Percentiles rank a stretch among this genome's conserved stretches.
Evolutionary conservation across 2,329 filamentous ascomycete species (phyloP).

Genomic region (Hypoxylon rubiginosum): DNA sequence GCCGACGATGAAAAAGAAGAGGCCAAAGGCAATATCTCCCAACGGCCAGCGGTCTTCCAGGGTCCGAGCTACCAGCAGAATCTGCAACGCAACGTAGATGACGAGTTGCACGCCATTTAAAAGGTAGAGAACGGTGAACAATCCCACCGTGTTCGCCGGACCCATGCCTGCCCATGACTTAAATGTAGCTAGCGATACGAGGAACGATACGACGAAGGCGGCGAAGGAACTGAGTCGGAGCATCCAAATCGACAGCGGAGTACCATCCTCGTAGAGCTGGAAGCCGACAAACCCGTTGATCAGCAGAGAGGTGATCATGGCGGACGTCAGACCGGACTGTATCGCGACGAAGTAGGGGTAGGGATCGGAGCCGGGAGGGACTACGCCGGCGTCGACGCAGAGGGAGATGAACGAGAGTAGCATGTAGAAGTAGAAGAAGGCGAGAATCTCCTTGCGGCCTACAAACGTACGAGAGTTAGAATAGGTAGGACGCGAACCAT

Average conservation of each 20-base stretch:
- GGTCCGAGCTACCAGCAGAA: slow-evolving; percentile 88
- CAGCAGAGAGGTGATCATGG: slow-evolving; percentile 87
- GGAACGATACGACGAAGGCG: slow-evolving; percentile 89
- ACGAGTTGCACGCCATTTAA: slow-evolving; percentile 89
- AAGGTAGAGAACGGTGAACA: slow-evolving; percentile 93
- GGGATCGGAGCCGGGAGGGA: slow-evolving; percentile 82
- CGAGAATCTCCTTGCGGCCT: slow-evolving; percentile 78
- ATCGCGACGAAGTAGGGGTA: slow-evolving; percentile 94
- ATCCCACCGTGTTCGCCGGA: slow-evolving; percentile 86
- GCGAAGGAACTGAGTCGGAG: slow-evolving; percentile 81
- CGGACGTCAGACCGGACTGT: slow-evolving; percentile 87
- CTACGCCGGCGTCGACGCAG: slow-evolving; percentile 91
- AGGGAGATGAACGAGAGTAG: slow-evolving; percentile 89
- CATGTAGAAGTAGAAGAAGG: slow-evolving; percentile 98
- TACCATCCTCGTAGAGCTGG: slow-evolving; percentile 97
- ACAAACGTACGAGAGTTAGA: slow-evolving; percentile 23
- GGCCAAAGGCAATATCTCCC: slow-evolving; percentile 89
- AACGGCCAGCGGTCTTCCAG: slow-evolving; percentile 96
- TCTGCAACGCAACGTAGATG: slow-evolving; percentile 88
- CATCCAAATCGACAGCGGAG: slow-evolving; percentile 92
- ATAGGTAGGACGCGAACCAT: background rate
- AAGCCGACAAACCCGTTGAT: slow-evolving; percentile 99
- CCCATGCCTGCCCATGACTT: slow-evolving; percentile 89
- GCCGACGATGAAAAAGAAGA: slow-evolving; percentile 91
- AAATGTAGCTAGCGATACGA: slow-evolving; percentile 92